Evolutionary conservation across 2,329 filamentous ascomycete genomes (phyloP).

Genomic region (Dothistroma pini): DNA sequence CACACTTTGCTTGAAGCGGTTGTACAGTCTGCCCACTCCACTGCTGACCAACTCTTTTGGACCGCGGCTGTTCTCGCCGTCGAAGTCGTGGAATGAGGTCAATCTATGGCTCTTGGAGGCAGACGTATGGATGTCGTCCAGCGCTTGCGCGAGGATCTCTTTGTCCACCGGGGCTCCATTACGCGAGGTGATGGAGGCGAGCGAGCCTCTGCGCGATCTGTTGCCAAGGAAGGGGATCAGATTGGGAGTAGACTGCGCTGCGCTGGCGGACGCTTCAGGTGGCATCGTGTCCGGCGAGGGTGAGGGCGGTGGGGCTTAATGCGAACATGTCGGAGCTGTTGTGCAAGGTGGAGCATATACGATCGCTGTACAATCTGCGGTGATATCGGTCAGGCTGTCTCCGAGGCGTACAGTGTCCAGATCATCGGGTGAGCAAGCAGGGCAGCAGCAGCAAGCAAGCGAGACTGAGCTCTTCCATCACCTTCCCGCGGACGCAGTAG

Average conservation of each 20-base stretch:
- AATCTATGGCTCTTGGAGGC: slow-evolving; percentile 81
- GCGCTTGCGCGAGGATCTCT: slow-evolving; percentile 69
- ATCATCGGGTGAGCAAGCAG: background rate
- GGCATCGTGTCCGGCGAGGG: slow-evolving; percentile 21
- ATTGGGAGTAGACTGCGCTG: slow-evolving; percentile 26
- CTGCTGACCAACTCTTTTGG: slow-evolving; percentile 38
- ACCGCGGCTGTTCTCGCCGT: slow-evolving; percentile 57
- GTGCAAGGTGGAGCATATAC: background rate
- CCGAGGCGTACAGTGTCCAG: background rate
- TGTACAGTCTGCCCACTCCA: slow-evolving; percentile 78
- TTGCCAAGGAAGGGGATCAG: slow-evolving; percentile 32
- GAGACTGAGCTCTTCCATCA: background rate
- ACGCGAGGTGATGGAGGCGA: slow-evolving; percentile 38
- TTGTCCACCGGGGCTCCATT: slow-evolving; percentile 53
- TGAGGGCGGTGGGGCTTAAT: background rate
- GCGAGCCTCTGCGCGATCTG: slow-evolving; percentile 37
- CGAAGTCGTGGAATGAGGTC: slow-evolving; percentile 93
- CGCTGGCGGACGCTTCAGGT: slow-evolving; percentile 26
- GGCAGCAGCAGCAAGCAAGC: background rate
- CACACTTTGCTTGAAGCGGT: slow-evolving; percentile 59
- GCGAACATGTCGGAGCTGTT: slow-evolving; percentile 5
- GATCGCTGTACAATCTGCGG: background rate
- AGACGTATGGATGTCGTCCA: slow-evolving; percentile 83
- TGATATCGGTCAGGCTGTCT: background rate
- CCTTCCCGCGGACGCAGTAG: background rate